Evolutionary conservation across 495 filamentous ascomycete genomes (phyloP).

Genomic region (Aspergillus carlsbadensis): DNA sequence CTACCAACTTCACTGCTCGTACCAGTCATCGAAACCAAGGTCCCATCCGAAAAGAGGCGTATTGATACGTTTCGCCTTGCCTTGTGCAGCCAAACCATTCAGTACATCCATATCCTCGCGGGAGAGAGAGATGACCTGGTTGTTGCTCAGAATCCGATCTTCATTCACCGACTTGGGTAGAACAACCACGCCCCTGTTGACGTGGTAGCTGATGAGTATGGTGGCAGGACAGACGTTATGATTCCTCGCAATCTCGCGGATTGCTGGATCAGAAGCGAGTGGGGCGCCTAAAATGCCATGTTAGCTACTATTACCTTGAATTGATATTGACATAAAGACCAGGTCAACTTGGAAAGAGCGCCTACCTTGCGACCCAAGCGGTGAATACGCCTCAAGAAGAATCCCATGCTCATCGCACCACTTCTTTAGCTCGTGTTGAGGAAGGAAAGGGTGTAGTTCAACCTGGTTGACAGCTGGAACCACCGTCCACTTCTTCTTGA

Average conservation of each 20-base stretch:
- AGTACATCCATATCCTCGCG: not conserved
- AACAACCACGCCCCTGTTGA: not conserved
- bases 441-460: not conserved
- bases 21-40: too few relatives aligned
- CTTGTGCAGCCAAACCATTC: not conserved
- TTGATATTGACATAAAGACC: too few relatives aligned
- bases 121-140: not conserved
- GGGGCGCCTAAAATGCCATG: too few relatives aligned
- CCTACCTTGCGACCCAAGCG: not conserved
- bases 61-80: not conserved
- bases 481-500: not conserved
- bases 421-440: not conserved
- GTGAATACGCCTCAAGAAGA: slow-evolving; percentile 2
- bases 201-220: slow-evolving; percentile 3
- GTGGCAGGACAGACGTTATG: not conserved
- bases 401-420: not conserved
- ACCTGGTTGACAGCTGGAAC: slow-evolving; percentile 1
- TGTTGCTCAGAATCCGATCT: not conserved
- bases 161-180: not conserved
- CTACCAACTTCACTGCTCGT: too few relatives aligned
- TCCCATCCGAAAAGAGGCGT: too few relatives aligned
- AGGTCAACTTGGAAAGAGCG: too few relatives aligned
- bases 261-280: too few relatives aligned
- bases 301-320: too few relatives aligned
- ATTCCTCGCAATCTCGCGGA: not conserved